A percentile compares a stretch with the other conserved stretches of the same genome.
Conservation (phyloP, 2,329 filamentous ascomycete species). For the Penicillium brevicompactum region DNA sequence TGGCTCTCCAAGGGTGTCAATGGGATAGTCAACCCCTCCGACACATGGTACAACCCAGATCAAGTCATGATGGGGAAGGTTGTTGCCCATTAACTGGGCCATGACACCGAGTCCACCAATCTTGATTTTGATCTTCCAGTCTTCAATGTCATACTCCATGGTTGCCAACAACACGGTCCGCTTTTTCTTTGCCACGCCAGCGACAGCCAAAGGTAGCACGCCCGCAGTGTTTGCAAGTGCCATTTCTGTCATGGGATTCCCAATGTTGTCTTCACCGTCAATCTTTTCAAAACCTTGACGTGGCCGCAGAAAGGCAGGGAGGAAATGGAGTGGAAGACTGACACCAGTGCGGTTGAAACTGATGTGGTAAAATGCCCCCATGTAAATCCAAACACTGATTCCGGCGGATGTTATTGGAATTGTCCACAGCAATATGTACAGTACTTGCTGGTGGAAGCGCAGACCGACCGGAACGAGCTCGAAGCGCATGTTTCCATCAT, state of each 20-base stretch:
- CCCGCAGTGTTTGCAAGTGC: conserved; percentile 14
- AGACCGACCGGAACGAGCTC: conserved; percentile 52
- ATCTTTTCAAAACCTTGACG: neutral
- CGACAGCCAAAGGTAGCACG: conserved; percentile 35
- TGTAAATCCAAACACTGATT: conserved; percentile 54
- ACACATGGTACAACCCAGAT: conserved; percentile 68
- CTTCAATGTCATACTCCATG: conserved; percentile 74
- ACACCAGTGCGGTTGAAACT: conserved; percentile 60
- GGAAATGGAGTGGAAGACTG: conserved; percentile 11
- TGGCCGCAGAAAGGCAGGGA: neutral
- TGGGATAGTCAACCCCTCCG: conserved; percentile 65
- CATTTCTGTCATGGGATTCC: neutral
- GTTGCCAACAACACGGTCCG: conserved; percentile 67
- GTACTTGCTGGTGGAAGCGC: conserved; percentile 50
- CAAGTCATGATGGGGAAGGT: conserved; percentile 64
- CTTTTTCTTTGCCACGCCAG: conserved; percentile 29
- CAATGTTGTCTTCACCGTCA: neutral
- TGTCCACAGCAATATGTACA: conserved; percentile 55
- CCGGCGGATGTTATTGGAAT: conserved; percentile 52
- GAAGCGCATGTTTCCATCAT: conserved; percentile 55
- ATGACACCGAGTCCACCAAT: conserved; percentile 72
- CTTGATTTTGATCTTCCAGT: conserved; percentile 72
- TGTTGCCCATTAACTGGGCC: conserved; percentile 69
- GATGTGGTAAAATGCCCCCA: conserved; percentile 59
- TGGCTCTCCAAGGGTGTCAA: conserved; percentile 59